A percentile compares a stretch with the other conserved stretches of the same genome.
Evolutionary conservation across 331 rosid genomes (phyloP).

Genomic region (Malus hybrid): DNA sequence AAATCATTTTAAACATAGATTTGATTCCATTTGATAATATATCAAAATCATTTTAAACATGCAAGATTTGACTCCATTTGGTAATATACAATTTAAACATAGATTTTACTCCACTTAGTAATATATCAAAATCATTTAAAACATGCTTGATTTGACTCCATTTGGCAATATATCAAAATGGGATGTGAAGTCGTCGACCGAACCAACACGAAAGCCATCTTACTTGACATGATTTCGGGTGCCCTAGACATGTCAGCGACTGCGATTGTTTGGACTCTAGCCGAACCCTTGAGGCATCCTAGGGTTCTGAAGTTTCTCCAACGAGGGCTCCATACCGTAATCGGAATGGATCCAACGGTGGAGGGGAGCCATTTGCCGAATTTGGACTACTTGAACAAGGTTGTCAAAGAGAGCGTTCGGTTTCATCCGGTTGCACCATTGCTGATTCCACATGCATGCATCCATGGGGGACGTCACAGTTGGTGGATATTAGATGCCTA

Average conservation of each 20-base stretch:
- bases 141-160: too few species aligned
- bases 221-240: slow-evolving; percentile 18
- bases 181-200: neutral
- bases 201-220: slow-evolving; percentile 22
- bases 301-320: slow-evolving; percentile 29
- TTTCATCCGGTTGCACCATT: slow-evolving; percentile 23
- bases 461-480: slow-evolving; percentile 16
- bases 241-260: slow-evolving; percentile 20
- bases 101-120: too few species aligned
- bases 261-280: slow-evolving; percentile 20
- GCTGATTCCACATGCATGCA: slow-evolving; percentile 23
- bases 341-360: slow-evolving; percentile 22
- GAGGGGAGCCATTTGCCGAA: slow-evolving; percentile 29
- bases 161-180: too few species aligned
- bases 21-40: too few species aligned
- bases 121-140: too few species aligned
- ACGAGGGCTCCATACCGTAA: slow-evolving; percentile 19
- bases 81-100: too few species aligned
- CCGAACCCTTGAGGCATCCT: slow-evolving; percentile 35
- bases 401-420: slow-evolving; percentile 32
- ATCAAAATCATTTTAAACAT: too few species aligned
- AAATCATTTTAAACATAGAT: too few species aligned
- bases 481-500: slow-evolving; percentile 22
- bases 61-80: too few species aligned
- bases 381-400: slow-evolving; percentile 31